These are phyloP conservation scores for Fusarium sp. DNA, from an alignment of 2,329 filamentous ascomycete species.

Conservation along the genomic window DNA sequence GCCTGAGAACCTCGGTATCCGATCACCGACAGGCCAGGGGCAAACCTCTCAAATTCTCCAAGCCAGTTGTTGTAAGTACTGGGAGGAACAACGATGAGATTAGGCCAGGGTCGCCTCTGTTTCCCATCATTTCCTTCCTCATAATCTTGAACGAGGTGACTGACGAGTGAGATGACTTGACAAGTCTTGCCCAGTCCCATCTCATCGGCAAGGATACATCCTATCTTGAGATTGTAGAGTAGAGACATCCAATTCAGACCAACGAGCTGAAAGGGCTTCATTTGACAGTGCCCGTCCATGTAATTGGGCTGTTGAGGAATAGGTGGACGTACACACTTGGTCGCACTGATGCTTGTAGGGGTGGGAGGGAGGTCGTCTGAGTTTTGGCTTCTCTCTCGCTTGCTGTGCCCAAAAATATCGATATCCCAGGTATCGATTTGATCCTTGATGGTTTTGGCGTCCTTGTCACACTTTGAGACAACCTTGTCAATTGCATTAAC, in stretches of 20 bases:
- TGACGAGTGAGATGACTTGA: slow-evolving; percentile 92
- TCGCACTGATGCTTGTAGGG: slow-evolving; percentile 52
- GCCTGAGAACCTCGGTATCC: slow-evolving; percentile 74
- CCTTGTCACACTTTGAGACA: slow-evolving; percentile 77
- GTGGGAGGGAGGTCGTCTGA: slow-evolving; percentile 55
- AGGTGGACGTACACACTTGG: slow-evolving; percentile 55
- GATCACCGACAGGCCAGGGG: slow-evolving; percentile 79
- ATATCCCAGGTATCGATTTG: slow-evolving; percentile 62
- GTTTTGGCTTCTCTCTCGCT: slow-evolving; percentile 46
- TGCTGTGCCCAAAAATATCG: slow-evolving; percentile 58
- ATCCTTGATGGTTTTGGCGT: slow-evolving; percentile 68
- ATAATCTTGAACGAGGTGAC: slow-evolving; percentile 79
- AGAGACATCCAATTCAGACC: slow-evolving; percentile 95
- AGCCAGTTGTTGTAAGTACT: slow-evolving; percentile 98
- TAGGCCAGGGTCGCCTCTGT: slow-evolving; percentile 67
- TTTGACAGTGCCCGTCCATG: slow-evolving; percentile 79
- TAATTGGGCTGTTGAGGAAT: slow-evolving; percentile 74
- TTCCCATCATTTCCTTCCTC: slow-evolving; percentile 41
- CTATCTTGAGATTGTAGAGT: slow-evolving; percentile 81
- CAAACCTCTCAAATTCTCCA: slow-evolving; percentile 88
- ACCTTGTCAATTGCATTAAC: slow-evolving; percentile 87
- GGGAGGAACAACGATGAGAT: slow-evolving; percentile 90
- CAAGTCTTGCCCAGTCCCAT: slow-evolving; percentile 98
- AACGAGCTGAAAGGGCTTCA: slow-evolving; percentile 95
- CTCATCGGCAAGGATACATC: slow-evolving; percentile 94